Percentiles rank a stretch among this genome's conserved stretches.
These are phyloP conservation scores for Graphilbum sp. DNA, from an alignment of 2,329 filamentous ascomycete species.

Conservation along the genomic window DNA sequence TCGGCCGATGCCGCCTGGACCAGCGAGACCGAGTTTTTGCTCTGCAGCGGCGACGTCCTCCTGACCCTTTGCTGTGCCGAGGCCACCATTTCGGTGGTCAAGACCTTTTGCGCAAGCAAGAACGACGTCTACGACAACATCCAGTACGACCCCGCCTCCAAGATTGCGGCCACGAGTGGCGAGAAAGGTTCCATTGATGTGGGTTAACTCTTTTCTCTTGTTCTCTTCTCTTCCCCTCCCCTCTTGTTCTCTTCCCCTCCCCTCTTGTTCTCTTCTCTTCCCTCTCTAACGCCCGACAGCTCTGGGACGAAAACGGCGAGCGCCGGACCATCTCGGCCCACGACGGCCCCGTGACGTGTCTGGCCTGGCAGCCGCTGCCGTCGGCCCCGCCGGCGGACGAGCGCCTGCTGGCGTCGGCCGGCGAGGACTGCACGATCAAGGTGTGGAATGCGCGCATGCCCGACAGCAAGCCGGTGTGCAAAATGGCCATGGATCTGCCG, in stretches of 20 bases:
- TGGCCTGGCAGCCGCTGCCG: conserved; percentile 44
- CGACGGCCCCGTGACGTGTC: conserved; percentile 37
- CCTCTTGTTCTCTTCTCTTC: no score
- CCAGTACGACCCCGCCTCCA: conserved; percentile 36
- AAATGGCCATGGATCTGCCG: conserved; percentile 40
- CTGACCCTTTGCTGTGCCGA: conserved; percentile 30
- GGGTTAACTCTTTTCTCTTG: no score
- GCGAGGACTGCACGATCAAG: conserved; percentile 44
- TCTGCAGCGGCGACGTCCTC: conserved; percentile 41
- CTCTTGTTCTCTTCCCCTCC: no score
- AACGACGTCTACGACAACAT: conserved; percentile 39
- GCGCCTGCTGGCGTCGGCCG: conserved; percentile 42
- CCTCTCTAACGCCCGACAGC: no score
- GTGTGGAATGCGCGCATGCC: conserved; percentile 43
- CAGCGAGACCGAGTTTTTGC: conserved; percentile 37
- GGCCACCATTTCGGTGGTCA: conserved; percentile 25
- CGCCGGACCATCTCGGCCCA: conserved; percentile 41
- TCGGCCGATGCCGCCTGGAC: conserved; percentile 45
- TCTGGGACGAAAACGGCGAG: conserved; percentile 38
- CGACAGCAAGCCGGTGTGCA: conserved; percentile 39
- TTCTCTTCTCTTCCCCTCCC: no score
- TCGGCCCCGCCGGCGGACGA: conserved; percentile 25
- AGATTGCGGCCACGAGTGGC: conserved; percentile 40
- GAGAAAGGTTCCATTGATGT: conserved; percentile 45
- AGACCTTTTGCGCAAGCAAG: conserved; percentile 34